Base-by-base conservation (phyloP, 331 rosid species). In the Spiraea crenata region DNA sequence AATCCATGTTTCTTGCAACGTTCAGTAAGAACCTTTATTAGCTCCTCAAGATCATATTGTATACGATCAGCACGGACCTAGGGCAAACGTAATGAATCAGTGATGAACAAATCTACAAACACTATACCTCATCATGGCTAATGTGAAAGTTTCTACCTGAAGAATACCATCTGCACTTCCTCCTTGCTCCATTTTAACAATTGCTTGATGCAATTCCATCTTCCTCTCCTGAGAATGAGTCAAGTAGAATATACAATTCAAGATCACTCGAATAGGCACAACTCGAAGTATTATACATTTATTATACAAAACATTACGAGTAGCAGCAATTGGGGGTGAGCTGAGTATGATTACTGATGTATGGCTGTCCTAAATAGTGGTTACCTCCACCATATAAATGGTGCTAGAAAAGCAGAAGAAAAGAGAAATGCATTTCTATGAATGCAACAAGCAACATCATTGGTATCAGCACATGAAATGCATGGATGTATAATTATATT, bases 141-240 rank as follows among this genome's bases (percentile, higher is more conserved):
- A 25, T 61, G 68, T 68, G 49, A 57, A 60, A 70, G 35, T 75
- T 39, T 70, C 67, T 71, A 93, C 99, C 97, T 93, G 99, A 86
- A 93, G 99, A 74, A 93, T 93, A 76, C 98, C 98, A 82, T 93
- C 97, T 6, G 90, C 87, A 75, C 99, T 93, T 73, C 99, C 99
- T 80, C 99, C 99, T 77, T 91, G 92, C 51, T 83, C 95, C 83
- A 93, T 90, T 85, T 86, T 89, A 78, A 87, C 79, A 66, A 93
- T 91, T 76, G 97, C 99, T 77, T 93, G 96, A 77, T 91, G 91
- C 85, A 90, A 75, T 82, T 93, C 99, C 64, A 46, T 72, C 70
- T 89, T 93, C 82, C 97, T 93, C 81, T 79, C 97, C 97, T 91
- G 81, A 60, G 67, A 63, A 73, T 38, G 58, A 61, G 78, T 19